Percentiles rank a stretch among this genome's conserved stretches.
Conservation (phyloP, 371 early-diverging fungal genomes). For the Mortierella sp. region DNA sequence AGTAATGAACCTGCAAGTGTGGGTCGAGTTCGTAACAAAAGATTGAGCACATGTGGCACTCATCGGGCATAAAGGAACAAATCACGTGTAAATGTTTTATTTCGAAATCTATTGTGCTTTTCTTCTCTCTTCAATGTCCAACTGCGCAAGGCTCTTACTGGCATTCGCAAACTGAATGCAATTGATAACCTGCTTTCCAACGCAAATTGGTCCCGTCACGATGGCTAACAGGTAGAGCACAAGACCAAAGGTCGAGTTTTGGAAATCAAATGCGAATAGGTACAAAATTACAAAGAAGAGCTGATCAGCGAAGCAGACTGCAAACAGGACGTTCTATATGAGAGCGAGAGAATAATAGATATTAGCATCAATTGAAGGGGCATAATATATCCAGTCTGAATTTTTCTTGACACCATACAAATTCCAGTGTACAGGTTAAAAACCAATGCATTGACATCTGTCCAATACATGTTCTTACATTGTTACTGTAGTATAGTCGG, state of each 20-base stretch:
- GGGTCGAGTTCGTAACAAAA: background rate
- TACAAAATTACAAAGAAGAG: slow-evolving; percentile 90
- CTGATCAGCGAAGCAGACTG: slow-evolving; percentile 93
- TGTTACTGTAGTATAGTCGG: slow-evolving; percentile 91
- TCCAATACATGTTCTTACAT: slow-evolving; percentile 59
- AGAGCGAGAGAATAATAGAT: background rate
- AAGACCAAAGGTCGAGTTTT: slow-evolving; percentile 25
- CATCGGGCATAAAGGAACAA: background rate
- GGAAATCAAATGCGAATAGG: slow-evolving; percentile 64
- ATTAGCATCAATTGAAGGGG: background rate
- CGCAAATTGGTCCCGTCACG: slow-evolving; percentile 83
- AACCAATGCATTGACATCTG: background rate
- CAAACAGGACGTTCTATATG: slow-evolving; percentile 82
- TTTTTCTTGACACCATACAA: background rate
- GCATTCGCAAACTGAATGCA: slow-evolving; percentile 93
- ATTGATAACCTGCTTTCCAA: slow-evolving; percentile 91
- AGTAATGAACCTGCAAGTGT: background rate
- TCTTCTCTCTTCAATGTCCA: slow-evolving; percentile 75
- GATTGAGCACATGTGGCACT: background rate
- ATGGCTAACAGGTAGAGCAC: slow-evolving; percentile 52
- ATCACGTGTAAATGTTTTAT: slow-evolving; percentile 3
- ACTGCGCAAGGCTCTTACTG: slow-evolving; percentile 78
- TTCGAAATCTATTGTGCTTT: slow-evolving; percentile 38
- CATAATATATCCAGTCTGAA: background rate
- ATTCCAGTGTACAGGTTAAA: background rate